Evolutionary conservation across 2,329 filamentous ascomycete species (phyloP).

Genomic region (Claviceps digitariae): DNA sequence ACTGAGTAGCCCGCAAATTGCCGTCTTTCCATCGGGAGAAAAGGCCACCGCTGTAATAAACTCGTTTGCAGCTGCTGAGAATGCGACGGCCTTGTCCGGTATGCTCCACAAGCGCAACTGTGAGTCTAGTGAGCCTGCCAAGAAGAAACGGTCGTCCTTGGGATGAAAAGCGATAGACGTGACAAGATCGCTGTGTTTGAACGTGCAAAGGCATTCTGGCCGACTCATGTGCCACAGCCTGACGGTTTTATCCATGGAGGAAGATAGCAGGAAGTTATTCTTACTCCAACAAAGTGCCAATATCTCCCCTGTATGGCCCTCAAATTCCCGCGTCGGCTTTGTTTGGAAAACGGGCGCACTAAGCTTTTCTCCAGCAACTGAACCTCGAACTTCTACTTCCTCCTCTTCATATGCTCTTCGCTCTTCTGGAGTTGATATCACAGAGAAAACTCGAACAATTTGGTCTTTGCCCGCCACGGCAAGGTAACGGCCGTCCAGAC

Average conservation of each 20-base stretch:
- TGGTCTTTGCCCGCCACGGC: conserved; percentile 87
- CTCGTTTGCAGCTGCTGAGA: conserved; percentile 60
- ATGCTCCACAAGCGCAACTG: conserved; percentile 92
- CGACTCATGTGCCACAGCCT: conserved; percentile 84
- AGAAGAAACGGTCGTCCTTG: conserved; percentile 87
- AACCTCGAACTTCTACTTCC: conserved; percentile 16
- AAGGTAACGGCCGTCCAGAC: conserved; percentile 77
- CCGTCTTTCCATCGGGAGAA: conserved; percentile 77
- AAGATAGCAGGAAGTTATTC: conserved; percentile 92
- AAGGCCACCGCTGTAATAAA: conserved; percentile 93
- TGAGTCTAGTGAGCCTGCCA: conserved; percentile 82
- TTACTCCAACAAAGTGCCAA: conserved; percentile 96
- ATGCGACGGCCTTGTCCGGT: conserved; percentile 87
- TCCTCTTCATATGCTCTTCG: conserved; percentile 60
- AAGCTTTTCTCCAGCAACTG: conserved; percentile 41
- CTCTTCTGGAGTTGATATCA: conserved; percentile 72
- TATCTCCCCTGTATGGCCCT: conserved; percentile 73
- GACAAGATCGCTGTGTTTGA: conserved; percentile 90
- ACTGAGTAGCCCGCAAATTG: conserved; percentile 76
- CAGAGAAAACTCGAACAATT: conserved; percentile 76
- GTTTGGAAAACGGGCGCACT: conserved; percentile 83
- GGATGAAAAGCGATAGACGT: conserved; percentile 93
- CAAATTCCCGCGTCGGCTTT: conserved; percentile 65
- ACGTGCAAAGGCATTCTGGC: conserved; percentile 77
- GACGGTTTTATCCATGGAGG: conserved; percentile 97